Percentiles rank a stretch among this genome's conserved stretches.
Evolutionary conservation across 169 alveolate genomes (phyloP).

Genomic region (Besnoitia besnoiti): DNA sequence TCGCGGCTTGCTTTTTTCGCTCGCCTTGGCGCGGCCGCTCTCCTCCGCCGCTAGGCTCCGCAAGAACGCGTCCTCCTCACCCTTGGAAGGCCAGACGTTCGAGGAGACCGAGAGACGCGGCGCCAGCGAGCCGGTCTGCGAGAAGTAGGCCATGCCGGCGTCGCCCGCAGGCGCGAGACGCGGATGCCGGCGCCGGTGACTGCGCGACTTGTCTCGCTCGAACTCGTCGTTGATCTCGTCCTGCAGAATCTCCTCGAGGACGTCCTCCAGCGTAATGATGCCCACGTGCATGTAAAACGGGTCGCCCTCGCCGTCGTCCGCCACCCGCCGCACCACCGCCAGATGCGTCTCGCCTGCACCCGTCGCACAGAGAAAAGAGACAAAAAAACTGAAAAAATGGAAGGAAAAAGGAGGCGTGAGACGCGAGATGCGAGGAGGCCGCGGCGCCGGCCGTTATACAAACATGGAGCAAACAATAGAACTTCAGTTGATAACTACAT

Average conservation of each 20-base stretch:
- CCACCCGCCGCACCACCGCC: conserved; percentile 66
- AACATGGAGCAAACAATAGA: too few relatives aligned
- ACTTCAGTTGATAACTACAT: too few relatives aligned
- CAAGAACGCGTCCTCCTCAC: not conserved
- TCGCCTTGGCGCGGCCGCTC: not conserved
- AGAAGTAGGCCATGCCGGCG: not conserved
- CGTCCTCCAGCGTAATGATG: conserved; percentile 68
- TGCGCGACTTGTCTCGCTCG: conserved; percentile 30
- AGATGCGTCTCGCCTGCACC: conserved; percentile 56
- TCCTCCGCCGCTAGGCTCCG: not conserved
- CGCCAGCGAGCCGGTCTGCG: not conserved
- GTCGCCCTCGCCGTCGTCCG: conserved; percentile 33
- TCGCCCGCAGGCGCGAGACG: not conserved
- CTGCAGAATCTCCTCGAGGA: conserved; percentile 65
- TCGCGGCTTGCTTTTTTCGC: not conserved
- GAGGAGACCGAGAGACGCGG: not conserved
- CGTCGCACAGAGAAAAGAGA: not conserved
- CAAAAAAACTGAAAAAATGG: not conserved
- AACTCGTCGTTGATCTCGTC: conserved; percentile 55
- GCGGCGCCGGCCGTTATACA: not conserved
- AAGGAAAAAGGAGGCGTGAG: not conserved
- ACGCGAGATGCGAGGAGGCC: not conserved
- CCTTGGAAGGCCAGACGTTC: not conserved
- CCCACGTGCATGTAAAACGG: conserved; percentile 65
- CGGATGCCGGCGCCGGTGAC: conserved; percentile 30